These are phyloP conservation scores for Daldinia grandis DNA, from an alignment of 495 filamentous ascomycete genomes.

Conservation along the genomic window DNA sequence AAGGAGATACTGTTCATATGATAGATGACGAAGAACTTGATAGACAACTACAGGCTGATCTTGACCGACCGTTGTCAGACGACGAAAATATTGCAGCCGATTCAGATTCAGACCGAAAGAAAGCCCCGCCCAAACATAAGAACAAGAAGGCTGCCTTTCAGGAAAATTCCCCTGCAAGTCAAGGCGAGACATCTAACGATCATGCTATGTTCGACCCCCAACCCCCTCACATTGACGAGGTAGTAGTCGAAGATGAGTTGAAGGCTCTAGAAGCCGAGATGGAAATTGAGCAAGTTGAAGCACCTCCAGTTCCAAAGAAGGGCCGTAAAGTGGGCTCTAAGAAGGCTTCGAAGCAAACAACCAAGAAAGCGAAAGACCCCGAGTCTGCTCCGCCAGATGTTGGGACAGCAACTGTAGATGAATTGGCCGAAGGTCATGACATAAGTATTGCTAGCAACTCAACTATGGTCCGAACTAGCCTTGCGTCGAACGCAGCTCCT, in stretches of 20 bases:
- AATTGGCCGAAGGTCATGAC: slow-evolving; percentile 50
- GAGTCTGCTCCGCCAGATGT: slow-evolving; percentile 44
- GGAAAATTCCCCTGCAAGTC: slow-evolving; percentile 2
- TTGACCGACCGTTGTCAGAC: slow-evolving; percentile 66
- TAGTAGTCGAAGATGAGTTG: slow-evolving; percentile 54
- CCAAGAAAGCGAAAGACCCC: slow-evolving; percentile 55
- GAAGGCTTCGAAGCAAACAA: slow-evolving; percentile 55
- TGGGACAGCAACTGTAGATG: slow-evolving; percentile 46
- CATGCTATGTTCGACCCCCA: slow-evolving; percentile 57
- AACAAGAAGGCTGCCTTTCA: slow-evolving; percentile 44
- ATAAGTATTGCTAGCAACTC: slow-evolving; percentile 53
- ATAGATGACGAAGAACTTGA: slow-evolving; percentile 74
- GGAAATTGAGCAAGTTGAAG: slow-evolving; percentile 41
- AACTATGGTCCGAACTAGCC: slow-evolving; percentile 55
- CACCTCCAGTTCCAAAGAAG: slow-evolving; percentile 52
- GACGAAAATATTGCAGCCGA: slow-evolving; percentile 57
- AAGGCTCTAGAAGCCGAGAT: slow-evolving; percentile 58
- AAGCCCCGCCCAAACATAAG: slow-evolving; percentile 47
- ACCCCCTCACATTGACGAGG: slow-evolving; percentile 55
- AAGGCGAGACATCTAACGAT: slow-evolving; percentile 36
- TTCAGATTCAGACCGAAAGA: slow-evolving; percentile 49
- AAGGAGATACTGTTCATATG: slow-evolving; percentile 46
- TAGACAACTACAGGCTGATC: slow-evolving; percentile 71
- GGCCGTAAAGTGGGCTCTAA: slow-evolving; percentile 55
- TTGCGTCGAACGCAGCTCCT: slow-evolving; percentile 43